Conservation (phyloP, 805 yeast species). For the Kuraishia ogatae region DNA sequence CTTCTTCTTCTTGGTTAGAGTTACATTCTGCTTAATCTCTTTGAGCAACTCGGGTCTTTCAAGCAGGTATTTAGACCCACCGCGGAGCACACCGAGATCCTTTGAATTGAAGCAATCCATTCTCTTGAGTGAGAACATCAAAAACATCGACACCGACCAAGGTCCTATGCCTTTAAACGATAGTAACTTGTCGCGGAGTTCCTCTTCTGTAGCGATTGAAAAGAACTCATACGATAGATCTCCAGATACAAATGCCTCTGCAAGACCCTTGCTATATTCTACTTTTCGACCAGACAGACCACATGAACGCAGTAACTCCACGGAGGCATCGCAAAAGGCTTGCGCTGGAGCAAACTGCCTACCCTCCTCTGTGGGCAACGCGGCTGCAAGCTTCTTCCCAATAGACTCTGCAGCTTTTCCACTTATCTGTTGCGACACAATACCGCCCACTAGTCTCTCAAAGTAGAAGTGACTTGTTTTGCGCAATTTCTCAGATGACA, state of each 20-base stretch:
- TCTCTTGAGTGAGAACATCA: conserved; percentile 58
- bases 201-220: conserved; percentile 28
- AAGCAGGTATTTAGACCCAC: conserved; percentile 55
- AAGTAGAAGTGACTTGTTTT: conserved; percentile 24
- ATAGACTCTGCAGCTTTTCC: conserved; percentile 77
- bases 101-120: conserved; percentile 66
- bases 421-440: conserved; percentile 68
- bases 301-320: conserved; percentile 44
- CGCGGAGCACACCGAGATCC: conserved; percentile 82
- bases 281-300: conserved; percentile 69
- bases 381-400: conserved; percentile 31
- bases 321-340: conserved; percentile 28
- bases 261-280: conserved; percentile 48
- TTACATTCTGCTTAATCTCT: conserved; percentile 32
- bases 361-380: conserved; percentile 18
- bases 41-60: conserved; percentile 40
- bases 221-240: conserved; percentile 29
- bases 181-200: conserved; percentile 38
- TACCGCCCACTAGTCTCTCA: conserved; percentile 32
- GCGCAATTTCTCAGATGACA: neutral
- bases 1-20: conserved; percentile 20
- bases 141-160: conserved; percentile 90
- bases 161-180: conserved; percentile 62
- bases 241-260: conserved; percentile 40
- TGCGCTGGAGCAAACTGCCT: conserved; percentile 42